A percentile compares a stretch with the other conserved stretches of the same genome.
Evolutionary conservation across 441 rosid species (phyloP).

Genomic region (Isatis lusitanica): DNA sequence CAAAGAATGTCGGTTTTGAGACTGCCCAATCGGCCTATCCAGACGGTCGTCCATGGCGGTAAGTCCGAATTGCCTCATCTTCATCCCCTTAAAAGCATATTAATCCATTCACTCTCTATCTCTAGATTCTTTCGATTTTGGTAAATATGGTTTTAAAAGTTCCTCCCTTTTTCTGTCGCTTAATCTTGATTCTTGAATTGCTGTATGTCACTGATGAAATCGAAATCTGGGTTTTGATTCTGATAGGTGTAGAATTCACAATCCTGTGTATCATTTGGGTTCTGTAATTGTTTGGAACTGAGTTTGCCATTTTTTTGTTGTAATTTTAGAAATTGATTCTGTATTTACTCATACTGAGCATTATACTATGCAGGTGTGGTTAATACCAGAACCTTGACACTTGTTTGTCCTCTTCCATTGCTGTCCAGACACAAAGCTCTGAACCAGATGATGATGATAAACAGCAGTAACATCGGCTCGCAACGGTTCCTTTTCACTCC

Average conservation of each 20-base stretch:
- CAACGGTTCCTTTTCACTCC: not conserved
- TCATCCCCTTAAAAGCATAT: not conserved
- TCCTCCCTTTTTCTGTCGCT: not conserved
- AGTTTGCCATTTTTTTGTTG: not conserved
- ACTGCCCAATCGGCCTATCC: not conserved
- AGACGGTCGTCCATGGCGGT: slow-evolving; percentile 11
- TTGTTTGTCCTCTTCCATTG: slow-evolving; percentile 5
- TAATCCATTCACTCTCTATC: not conserved
- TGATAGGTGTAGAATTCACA: not conserved
- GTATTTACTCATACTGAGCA: not conserved
- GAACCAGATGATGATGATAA: slow-evolving; percentile 18
- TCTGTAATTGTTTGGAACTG: not conserved
- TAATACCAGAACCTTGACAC: slow-evolving; percentile 4
- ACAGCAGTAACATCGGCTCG: not conserved
- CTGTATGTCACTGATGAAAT: not conserved
- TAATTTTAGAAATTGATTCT: not conserved
- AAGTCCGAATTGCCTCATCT: not conserved
- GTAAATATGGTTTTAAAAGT: not conserved
- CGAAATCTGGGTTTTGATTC: not conserved
- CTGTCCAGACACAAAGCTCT: not conserved
- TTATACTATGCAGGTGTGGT: slow-evolving; percentile 14
- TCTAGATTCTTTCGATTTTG: not conserved
- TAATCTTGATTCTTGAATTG: not conserved
- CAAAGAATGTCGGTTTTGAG: slow-evolving; percentile 13
- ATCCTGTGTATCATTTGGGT: not conserved